phyloP scores from a whole-genome alignment of 1,139 yeast species.

The Hansenula lynferdii region DNA sequence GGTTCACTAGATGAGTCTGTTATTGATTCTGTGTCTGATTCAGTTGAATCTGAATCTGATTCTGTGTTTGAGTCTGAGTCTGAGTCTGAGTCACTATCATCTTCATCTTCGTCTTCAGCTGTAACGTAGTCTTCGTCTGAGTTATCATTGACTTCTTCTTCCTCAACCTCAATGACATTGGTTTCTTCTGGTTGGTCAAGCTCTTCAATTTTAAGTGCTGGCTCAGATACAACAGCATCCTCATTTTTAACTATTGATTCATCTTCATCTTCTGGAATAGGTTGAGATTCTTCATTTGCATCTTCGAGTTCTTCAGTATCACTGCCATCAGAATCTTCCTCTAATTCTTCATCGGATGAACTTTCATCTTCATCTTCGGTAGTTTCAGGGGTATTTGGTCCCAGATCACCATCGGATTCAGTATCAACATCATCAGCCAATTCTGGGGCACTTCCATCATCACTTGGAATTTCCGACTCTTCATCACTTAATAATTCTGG shows the following conservation, averaged over 20 bases:
- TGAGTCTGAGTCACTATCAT: neutral
- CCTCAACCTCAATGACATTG: constrained; percentile 1
- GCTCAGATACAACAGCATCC: too few relatives aligned
- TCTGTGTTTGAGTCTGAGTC: neutral
- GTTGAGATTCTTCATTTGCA: too few relatives aligned
- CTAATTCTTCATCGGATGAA: neutral
- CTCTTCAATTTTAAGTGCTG: neutral
- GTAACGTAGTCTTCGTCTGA: too few relatives aligned
- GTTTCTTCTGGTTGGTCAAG: constrained; percentile 1
- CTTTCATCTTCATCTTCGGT: neutral
- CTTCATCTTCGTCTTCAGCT: constrained; percentile 4
- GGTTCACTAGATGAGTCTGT: neutral
- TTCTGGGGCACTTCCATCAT: neutral
- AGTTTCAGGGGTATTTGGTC: neutral
- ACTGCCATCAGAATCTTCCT: neutral
- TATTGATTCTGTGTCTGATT: neutral
- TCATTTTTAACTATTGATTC: neutral
- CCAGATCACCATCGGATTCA: neutral
- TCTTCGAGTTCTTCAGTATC: neutral
- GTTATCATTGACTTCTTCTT: constrained; percentile 1
- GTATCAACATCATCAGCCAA: neutral
- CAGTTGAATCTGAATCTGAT: neutral
- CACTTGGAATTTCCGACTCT: neutral
- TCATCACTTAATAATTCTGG: constrained; percentile 1
- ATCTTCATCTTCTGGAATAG: too few relatives aligned